A percentile compares a stretch with the other conserved stretches of the same genome.
Evolutionary conservation across 495 filamentous ascomycete species (phyloP).

Genomic region (Podospora anserina): DNA sequence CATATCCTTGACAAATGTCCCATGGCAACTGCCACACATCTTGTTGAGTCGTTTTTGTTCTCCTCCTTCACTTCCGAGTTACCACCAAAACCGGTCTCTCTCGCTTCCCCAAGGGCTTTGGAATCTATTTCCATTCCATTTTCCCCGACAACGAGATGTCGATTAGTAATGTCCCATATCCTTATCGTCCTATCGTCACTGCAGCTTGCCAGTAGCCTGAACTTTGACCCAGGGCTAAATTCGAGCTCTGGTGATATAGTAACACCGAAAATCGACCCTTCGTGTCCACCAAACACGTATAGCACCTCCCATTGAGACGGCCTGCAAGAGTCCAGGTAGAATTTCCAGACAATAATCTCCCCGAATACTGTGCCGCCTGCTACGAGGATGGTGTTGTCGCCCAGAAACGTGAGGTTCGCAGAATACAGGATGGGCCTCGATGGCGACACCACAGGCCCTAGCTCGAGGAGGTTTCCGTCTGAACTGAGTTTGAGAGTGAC

Average conservation of each 20-base stretch:
- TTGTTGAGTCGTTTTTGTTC: constrained; percentile 22
- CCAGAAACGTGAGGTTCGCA: constrained; percentile 64
- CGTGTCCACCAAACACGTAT: constrained; percentile 78
- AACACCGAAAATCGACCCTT: constrained; percentile 90
- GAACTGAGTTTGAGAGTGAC: constrained; percentile 34
- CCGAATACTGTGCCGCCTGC: constrained; percentile 91
- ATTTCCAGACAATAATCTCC: constrained; percentile 88
- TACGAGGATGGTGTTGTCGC: constrained; percentile 59
- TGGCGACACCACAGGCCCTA: constrained; percentile 56
- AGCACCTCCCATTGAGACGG: constrained; percentile 48
- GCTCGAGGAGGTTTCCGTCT: constrained; percentile 19
- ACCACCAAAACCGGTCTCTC: constrained; percentile 51
- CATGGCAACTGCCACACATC: constrained; percentile 64
- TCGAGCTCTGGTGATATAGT: constrained; percentile 63
- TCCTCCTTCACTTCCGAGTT: constrained; percentile 29
- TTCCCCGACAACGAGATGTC: constrained; percentile 15
- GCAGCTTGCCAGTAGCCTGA: constrained; percentile 76
- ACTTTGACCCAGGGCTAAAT: constrained; percentile 32
- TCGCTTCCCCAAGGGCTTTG: constrained; percentile 28
- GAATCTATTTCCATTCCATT: constrained; percentile 9
- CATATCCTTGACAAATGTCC: constrained; percentile 89
- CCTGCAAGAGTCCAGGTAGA: constrained; percentile 33
- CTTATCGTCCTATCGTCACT: constrained; percentile 92
- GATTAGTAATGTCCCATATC: constrained; percentile 73
- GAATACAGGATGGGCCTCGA: constrained; percentile 87